These are phyloP conservation scores for Rhipidocladum racemiflorum DNA, from an alignment of 176 grass and related monocot species.

Conservation along the genomic window DNA sequence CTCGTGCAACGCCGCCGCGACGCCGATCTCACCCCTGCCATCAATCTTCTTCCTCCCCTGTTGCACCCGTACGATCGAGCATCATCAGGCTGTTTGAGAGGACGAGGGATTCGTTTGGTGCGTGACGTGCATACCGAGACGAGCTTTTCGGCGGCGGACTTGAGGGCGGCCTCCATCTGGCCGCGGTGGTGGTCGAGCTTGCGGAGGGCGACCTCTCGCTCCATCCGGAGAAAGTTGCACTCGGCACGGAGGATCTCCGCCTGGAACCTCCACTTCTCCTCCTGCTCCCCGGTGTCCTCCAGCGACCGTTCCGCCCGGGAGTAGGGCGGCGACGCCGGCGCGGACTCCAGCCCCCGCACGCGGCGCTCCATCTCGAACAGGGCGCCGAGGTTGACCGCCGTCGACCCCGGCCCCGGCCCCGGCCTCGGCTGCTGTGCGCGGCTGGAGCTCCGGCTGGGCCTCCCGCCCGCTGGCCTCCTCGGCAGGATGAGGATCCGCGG, in stretches of 20 bases:
- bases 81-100: not conserved
- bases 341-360: constrained; percentile 53
- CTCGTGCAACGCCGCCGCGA: constrained; percentile 50
- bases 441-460: constrained; percentile 9
- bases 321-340: constrained; percentile 36
- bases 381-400: constrained; percentile 49
- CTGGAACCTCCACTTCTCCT: constrained; percentile 91
- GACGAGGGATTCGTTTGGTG: not conserved
- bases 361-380: constrained; percentile 62
- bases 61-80: not conserved
- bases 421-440: constrained; percentile 17
- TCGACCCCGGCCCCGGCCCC: not conserved
- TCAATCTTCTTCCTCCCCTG: constrained; percentile 89
- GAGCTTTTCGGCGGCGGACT: constrained; percentile 74
- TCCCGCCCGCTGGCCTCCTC: constrained; percentile 31
- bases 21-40: constrained; percentile 24
- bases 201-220: constrained; percentile 70
- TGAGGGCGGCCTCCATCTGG: constrained; percentile 67
- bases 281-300: constrained; percentile 23
- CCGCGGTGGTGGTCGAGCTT: constrained; percentile 75
- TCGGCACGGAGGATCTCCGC: constrained; percentile 91
- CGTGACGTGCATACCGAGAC: constrained; percentile 40
- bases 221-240: constrained; percentile 94
- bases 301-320: not conserved
- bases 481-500: constrained; percentile 54